Conservation (phyloP, 306 rosid species). For the Sophora flavescens region DNA sequence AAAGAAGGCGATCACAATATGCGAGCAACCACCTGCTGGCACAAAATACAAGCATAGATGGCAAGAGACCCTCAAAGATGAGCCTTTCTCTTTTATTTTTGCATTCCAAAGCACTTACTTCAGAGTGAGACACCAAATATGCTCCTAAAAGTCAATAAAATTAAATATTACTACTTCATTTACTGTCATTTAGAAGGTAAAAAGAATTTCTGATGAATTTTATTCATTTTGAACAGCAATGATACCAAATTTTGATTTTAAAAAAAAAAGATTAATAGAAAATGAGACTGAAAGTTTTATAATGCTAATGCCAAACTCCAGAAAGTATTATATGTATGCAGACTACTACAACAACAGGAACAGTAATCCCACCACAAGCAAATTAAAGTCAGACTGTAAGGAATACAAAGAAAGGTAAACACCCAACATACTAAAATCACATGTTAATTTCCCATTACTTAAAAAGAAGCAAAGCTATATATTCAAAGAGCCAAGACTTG, state of each 20-base stretch:
- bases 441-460: not conserved
- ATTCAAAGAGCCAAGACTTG: not conserved
- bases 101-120: conserved; percentile 10
- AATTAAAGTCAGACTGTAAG: not conserved
- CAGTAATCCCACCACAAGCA: not conserved
- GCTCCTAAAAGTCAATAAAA: not conserved
- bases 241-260: not conserved
- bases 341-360: not conserved
- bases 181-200: conserved; percentile 3
- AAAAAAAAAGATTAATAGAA: not conserved
- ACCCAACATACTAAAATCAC: not conserved
- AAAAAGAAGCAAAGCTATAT: not conserved
- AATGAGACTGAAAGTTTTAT: not conserved
- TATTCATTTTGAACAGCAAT: not conserved
- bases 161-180: not conserved
- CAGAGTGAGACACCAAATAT: not conserved
- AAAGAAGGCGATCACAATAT: not conserved
- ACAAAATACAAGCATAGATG: not conserved
- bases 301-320: not conserved
- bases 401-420: not conserved
- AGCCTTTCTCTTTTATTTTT: conserved; percentile 1
- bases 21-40: not conserved
- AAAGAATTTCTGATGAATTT: not conserved
- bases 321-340: not conserved
- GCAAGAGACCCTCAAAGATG: not conserved